These are phyloP conservation scores for Sisymbrium irio DNA, from an alignment of 345 rosid genomes.

Conservation along the genomic window DNA sequence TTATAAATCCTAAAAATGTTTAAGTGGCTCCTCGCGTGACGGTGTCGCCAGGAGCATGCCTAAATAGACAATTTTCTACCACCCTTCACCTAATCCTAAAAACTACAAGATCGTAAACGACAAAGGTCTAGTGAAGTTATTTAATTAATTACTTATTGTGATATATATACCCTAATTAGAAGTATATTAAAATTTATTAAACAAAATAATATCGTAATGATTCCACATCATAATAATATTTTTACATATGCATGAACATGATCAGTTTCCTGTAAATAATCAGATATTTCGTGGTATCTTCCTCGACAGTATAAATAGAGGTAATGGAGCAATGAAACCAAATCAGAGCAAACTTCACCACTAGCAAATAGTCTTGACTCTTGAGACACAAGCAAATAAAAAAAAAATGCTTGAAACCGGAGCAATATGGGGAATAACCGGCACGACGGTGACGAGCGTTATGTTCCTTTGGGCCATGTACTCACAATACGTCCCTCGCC, in stretches of 20 bases:
- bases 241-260: not conserved
- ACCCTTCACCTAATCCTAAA: slow-evolving; percentile 14
- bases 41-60: not conserved
- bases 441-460: slow-evolving; percentile 25
- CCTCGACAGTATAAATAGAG: slow-evolving; percentile 9
- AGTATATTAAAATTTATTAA: not conserved
- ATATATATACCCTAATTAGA: not conserved
- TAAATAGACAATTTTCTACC: not conserved
- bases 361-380: not conserved
- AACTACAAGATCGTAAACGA: not conserved
- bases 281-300: slow-evolving; percentile 1
- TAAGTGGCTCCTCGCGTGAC: slow-evolving; percentile 16
- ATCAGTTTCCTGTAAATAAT: not conserved
- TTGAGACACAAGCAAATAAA: not conserved
- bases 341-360: not conserved
- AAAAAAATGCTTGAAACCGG: slow-evolving; percentile 17
- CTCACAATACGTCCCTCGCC: slow-evolving; percentile 30
- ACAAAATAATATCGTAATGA: not conserved
- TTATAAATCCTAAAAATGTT: not conserved
- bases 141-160: not conserved
- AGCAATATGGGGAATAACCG: slow-evolving; percentile 27
- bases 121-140: not conserved
- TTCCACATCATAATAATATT: slow-evolving; percentile 8
- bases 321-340: not conserved
- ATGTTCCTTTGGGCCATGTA: slow-evolving; percentile 38